Conservation (phyloP, 2,329 filamentous ascomycete species). For the Biscogniauxia mediterranea region DNA sequence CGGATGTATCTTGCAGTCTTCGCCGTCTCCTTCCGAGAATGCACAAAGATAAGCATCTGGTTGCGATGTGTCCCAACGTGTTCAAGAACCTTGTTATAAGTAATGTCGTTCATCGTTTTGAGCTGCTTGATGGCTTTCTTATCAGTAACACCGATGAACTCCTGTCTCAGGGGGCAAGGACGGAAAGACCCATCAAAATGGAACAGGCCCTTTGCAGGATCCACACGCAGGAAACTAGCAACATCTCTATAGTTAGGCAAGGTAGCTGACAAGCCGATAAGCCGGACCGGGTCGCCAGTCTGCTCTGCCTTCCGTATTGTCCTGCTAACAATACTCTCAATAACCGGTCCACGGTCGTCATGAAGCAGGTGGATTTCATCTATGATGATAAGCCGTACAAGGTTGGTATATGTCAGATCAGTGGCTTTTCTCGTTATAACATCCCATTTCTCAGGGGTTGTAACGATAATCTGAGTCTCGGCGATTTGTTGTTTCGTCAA, state of each 20-base stretch:
- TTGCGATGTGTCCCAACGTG: slow-evolving; percentile 91
- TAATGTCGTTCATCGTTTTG: slow-evolving; percentile 99
- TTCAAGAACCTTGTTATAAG: slow-evolving; percentile 95
- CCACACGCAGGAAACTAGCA: slow-evolving; percentile 89
- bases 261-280: slow-evolving; percentile 91
- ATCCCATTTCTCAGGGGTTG: slow-evolving; percentile 98
- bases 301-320: slow-evolving; percentile 93
- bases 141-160: slow-evolving; percentile 96
- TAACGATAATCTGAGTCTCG: slow-evolving; percentile 97
- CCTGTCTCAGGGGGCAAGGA: slow-evolving; percentile 91
- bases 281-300: slow-evolving; percentile 86
- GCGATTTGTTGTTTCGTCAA: slow-evolving; percentile 98
- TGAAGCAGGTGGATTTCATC: slow-evolving; percentile 98
- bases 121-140: slow-evolving; percentile 98
- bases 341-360: slow-evolving; percentile 92
- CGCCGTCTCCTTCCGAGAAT: slow-evolving; percentile 95
- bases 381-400: slow-evolving; percentile 94
- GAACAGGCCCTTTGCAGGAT: slow-evolving; percentile 81
- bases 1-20: slow-evolving; percentile 96
- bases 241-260: slow-evolving; percentile 96
- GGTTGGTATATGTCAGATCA: slow-evolving; percentile 92
- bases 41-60: slow-evolving; percentile 98
- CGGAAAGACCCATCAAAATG: slow-evolving; percentile 94
- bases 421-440: slow-evolving; percentile 98
- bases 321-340: slow-evolving; percentile 94